A percentile compares a stretch with the other conserved stretches of the same genome.
These are phyloP conservation scores for Cladophialophora immunda DNA, from an alignment of 2,329 filamentous ascomycete species.

Conservation along the genomic window DNA sequence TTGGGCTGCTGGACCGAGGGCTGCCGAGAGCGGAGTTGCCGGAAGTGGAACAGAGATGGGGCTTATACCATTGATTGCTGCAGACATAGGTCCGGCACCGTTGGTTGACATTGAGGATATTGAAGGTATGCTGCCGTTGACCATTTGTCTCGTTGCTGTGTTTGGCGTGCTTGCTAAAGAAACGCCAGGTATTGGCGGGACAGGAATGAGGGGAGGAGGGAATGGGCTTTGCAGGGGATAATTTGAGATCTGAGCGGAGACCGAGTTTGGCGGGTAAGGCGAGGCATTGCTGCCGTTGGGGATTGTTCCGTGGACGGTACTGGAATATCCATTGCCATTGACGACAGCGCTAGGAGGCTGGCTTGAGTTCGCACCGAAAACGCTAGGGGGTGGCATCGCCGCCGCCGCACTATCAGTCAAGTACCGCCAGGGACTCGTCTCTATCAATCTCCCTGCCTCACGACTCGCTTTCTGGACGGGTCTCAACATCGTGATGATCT, in stretches of 20 bases:
- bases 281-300: constrained; percentile 25
- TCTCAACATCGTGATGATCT: constrained; percentile 77
- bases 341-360: constrained; percentile 21
- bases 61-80: constrained; percentile 31
- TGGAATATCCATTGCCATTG: constrained; percentile 38
- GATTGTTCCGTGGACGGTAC: constrained; percentile 33
- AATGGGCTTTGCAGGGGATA: constrained; percentile 32
- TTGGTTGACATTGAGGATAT: background rate
- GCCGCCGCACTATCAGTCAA: constrained; percentile 55
- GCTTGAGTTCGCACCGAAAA: constrained; percentile 40
- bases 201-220: constrained; percentile 30
- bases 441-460: constrained; percentile 78
- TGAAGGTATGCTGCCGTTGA: constrained; percentile 36
- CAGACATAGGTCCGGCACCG: constrained; percentile 18
- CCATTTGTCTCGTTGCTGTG: constrained; percentile 42
- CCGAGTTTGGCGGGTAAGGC: constrained; percentile 4
- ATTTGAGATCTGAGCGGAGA: constrained; percentile 8
- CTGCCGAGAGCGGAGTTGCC: constrained; percentile 88
- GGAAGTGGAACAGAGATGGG: constrained; percentile 66
- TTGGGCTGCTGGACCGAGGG: constrained; percentile 87
- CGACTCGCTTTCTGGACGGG: constrained; percentile 85
- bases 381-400: constrained; percentile 37
- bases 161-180: constrained; percentile 39
- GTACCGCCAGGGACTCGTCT: constrained; percentile 69
- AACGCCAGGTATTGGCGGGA: constrained; percentile 30